These are phyloP conservation scores for Cladophialophora chaetospira DNA, from an alignment of 2,329 filamentous ascomycete genomes.

Conservation along the genomic window DNA sequence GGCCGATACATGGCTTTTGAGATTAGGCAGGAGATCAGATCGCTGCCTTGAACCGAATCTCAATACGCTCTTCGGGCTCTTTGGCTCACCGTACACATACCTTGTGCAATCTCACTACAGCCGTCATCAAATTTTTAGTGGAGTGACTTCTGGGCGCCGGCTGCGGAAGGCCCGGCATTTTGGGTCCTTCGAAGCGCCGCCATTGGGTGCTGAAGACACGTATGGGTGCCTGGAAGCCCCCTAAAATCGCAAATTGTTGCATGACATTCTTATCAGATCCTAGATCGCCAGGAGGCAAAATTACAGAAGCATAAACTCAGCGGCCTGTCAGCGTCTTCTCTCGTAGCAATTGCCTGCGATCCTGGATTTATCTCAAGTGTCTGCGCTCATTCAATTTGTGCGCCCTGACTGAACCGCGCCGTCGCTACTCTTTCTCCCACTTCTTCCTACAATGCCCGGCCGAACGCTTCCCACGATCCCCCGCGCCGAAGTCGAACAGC, in stretches of 20 bases:
- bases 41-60: background rate
- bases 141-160: constrained; percentile 5
- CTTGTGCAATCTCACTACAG: background rate
- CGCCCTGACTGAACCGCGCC: background rate
- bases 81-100: background rate
- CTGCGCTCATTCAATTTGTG: background rate
- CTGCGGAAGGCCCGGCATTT: constrained; percentile 12
- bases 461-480: constrained; percentile 82
- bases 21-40: background rate
- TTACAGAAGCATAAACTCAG: constrained; percentile 1
- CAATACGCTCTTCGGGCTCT: background rate
- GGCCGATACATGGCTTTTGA: background rate
- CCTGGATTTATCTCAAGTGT: background rate
- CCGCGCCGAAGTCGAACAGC: constrained; percentile 74
- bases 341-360: background rate
- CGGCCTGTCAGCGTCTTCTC: background rate
- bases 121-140: background rate
- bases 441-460: constrained; percentile 54
- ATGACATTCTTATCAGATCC: constrained; percentile 9
- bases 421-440: background rate
- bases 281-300: constrained; percentile 15
- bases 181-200: background rate
- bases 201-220: constrained; percentile 15
- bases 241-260: constrained; percentile 8
- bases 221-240: background rate